phyloP scores from a whole-genome alignment of 352 stramenopile species.

The Pythium utonaiense region DNA sequence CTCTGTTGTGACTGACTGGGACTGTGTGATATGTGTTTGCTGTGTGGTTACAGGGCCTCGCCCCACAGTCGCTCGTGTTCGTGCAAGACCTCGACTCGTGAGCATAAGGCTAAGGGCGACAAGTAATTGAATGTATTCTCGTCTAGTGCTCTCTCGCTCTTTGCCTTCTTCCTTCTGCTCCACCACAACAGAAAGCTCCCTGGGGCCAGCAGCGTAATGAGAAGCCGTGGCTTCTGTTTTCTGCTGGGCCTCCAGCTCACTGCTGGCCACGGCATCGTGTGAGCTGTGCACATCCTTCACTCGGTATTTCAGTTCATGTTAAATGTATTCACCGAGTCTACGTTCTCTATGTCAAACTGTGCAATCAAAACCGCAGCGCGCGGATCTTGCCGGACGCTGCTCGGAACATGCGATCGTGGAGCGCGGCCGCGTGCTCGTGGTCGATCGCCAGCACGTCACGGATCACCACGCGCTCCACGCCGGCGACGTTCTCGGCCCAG shows the following conservation, averaged over 20 bases:
- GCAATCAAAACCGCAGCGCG: conserved; percentile 35
- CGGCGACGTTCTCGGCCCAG: conserved; percentile 74
- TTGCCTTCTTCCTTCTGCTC: no score
- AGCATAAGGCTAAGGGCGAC: background rate
- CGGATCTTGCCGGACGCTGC: conserved; percentile 72
- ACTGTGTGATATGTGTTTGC: background rate
- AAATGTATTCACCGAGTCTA: background rate
- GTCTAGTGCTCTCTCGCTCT: background rate
- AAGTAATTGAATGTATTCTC: background rate
- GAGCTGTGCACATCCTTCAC: no score
- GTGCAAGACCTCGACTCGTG: conserved; percentile 85
- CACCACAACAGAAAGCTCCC: no score
- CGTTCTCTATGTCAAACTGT: conserved; percentile 1
- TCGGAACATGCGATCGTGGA: conserved; percentile 84
- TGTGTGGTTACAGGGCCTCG: conserved; percentile 40
- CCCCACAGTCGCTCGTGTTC: conserved; percentile 71
- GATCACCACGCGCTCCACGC: conserved; percentile 69
- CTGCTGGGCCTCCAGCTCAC: no score
- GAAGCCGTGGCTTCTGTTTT: no score
- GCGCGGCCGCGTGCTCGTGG: conserved; percentile 70
- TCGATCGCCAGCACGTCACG: conserved; percentile 44
- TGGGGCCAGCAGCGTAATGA: no score
- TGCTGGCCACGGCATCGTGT: no score
- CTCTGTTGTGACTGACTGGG: background rate
- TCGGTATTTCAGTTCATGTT: no score